Conservation (phyloP, 805 yeast species). For the Candida coquimbonensis region DNA sequence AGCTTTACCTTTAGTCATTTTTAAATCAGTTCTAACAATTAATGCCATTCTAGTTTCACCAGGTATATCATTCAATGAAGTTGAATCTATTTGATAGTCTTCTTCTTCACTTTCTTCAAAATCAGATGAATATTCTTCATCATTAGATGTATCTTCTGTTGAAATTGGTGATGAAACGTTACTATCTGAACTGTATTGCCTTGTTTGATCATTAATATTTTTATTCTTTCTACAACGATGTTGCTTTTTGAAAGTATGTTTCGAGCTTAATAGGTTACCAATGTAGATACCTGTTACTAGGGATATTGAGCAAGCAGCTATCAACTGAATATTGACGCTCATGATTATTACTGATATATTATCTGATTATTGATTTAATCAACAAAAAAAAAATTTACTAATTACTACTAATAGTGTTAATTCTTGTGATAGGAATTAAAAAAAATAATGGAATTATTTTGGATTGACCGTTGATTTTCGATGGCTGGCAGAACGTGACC, state of each 20-base stretch:
- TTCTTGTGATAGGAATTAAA: too few species aligned
- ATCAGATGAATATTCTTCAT: constrained; percentile 28
- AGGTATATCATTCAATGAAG: constrained; percentile 53
- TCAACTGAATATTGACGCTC: constrained; percentile 22
- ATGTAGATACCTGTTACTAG: constrained; percentile 31
- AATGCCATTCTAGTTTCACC: constrained; percentile 86
- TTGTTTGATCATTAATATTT: not conserved
- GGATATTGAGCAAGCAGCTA: constrained; percentile 30
- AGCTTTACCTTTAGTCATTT: constrained; percentile 90
- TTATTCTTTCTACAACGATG: not conserved
- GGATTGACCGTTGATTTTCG: too few species aligned
- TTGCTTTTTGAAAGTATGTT: not conserved
- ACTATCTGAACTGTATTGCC: constrained; percentile 1
- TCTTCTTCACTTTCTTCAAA: constrained; percentile 43
- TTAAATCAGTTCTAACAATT: constrained; percentile 79
- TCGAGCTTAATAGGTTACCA: constrained; percentile 17
- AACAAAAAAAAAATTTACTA: too few species aligned
- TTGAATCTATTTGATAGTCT: constrained; percentile 53
- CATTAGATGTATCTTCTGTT: constrained; percentile 14
- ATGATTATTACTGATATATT: constrained; percentile 1
- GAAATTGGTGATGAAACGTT: constrained; percentile 9
- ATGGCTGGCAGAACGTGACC: too few species aligned
- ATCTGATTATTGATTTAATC: not conserved
- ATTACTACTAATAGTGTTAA: too few species aligned
- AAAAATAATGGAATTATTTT: too few species aligned